These are phyloP conservation scores for Solanum piurae DNA, from an alignment of 257 asterid species.

Conservation along the genomic window DNA sequence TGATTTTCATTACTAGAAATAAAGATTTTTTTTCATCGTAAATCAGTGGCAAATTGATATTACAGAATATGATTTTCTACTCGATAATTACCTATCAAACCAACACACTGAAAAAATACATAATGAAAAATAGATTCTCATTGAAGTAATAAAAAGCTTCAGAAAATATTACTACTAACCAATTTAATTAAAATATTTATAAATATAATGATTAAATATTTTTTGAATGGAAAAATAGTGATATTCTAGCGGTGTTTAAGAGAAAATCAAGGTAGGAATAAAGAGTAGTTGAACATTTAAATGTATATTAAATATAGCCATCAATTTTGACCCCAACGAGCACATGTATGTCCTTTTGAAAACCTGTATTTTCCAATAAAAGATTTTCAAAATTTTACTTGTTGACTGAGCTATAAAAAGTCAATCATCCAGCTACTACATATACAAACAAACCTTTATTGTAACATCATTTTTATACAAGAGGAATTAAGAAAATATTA, in stretches of 20 bases:
- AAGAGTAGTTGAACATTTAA: neutral
- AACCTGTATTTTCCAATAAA: neutral
- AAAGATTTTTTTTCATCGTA: rapidly evolving
- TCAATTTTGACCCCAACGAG: neutral
- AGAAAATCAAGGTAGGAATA: neutral
- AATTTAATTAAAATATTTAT: too few species aligned
- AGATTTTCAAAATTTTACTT: neutral
- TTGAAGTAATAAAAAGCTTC: neutral
- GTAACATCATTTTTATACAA: neutral
- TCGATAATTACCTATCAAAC: rapidly evolving
- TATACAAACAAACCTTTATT: neutral
- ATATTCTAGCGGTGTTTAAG: too few species aligned
- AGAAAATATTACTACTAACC: too few species aligned
- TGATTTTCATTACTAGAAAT: neutral
- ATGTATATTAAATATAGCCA: neutral
- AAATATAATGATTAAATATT: too few species aligned
- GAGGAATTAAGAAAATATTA: neutral
- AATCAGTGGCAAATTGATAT: too few species aligned
- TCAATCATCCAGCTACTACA: neutral
- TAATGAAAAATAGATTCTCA: neutral
- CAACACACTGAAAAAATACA: too few species aligned
- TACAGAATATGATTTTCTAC: rapidly evolving
- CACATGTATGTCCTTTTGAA: neutral
- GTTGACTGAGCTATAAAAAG: neutral
- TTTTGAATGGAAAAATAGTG: neutral